A percentile compares a stretch with the other conserved stretches of the same genome.
Evolutionary conservation across 2,329 filamentous ascomycete species (phyloP).

Genomic region (Fusarium mexicanum): DNA sequence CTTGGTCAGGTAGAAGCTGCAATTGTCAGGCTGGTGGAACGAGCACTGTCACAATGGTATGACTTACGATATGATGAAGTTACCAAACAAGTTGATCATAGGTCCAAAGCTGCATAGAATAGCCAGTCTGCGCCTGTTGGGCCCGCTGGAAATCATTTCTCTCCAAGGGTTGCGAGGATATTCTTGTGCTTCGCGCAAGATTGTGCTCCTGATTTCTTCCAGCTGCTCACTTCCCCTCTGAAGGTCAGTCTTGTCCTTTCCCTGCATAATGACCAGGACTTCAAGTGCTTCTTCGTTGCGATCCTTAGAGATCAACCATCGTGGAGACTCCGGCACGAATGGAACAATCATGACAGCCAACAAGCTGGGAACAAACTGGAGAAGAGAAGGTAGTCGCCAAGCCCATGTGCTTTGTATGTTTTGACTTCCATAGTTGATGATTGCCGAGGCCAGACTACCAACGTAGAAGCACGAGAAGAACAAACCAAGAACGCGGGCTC

Average conservation of each 20-base stretch:
- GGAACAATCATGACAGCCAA: not conserved
- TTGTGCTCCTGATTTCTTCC: not conserved
- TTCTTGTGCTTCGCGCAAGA: not conserved
- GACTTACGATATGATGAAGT: not conserved
- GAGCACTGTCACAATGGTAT: rapidly evolving
- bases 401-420: not conserved
- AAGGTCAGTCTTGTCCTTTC: not conserved
- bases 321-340: not conserved
- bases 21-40: rapidly evolving
- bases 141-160: not conserved
- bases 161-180: slow-evolving; percentile 1
- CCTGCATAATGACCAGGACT: not conserved
- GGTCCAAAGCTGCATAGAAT: not conserved
- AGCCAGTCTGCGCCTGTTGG: not conserved
- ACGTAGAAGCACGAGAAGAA: not conserved
- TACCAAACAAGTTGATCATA: not conserved
- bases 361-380: not conserved
- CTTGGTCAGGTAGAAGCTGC: not conserved
- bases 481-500: not conserved
- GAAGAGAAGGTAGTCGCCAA: not conserved
- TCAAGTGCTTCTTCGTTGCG: not conserved
- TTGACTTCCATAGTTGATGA: not conserved
- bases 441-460: not conserved
- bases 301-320: not conserved
- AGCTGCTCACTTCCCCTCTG: not conserved